Percentiles rank a stretch among this genome's conserved stretches.
Conservation (phyloP, 768 basidiomycete species). For the Tulasnella sp. region DNA sequence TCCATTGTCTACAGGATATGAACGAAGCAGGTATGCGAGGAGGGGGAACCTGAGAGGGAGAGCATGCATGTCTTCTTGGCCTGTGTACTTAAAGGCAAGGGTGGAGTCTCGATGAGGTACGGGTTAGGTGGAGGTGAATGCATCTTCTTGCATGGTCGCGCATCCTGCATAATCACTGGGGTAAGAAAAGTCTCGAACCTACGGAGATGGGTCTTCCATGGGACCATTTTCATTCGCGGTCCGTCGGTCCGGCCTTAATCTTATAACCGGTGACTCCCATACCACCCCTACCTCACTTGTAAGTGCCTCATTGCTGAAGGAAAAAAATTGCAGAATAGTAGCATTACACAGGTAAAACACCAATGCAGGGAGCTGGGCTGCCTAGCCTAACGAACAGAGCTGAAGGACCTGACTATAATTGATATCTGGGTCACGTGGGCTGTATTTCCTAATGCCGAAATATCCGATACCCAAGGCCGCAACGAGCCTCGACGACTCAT, state of each 20-base stretch:
- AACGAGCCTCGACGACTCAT: background rate
- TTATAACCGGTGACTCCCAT: background rate
- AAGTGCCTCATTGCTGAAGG: background rate
- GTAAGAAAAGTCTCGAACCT: background rate
- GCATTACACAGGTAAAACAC: background rate
- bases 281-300: background rate
- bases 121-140: background rate
- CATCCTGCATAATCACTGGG: background rate
- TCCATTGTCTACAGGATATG: background rate
- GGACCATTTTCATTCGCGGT: background rate
- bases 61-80: background rate
- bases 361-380: background rate
- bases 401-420: no score
- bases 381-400: background rate
- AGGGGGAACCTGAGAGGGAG: background rate
- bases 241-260: background rate
- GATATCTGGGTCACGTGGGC: background rate
- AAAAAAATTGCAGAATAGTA: background rate
- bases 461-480: background rate
- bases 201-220: background rate
- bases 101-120: background rate
- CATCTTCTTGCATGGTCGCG: background rate
- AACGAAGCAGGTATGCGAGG: no score
- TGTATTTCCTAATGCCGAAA: slow-evolving; percentile 3
- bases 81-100: background rate